A percentile compares a stretch with the other conserved stretches of the same genome.
Conservation (phyloP, 1,139 yeast genomes). For the Yarrowia galli region DNA sequence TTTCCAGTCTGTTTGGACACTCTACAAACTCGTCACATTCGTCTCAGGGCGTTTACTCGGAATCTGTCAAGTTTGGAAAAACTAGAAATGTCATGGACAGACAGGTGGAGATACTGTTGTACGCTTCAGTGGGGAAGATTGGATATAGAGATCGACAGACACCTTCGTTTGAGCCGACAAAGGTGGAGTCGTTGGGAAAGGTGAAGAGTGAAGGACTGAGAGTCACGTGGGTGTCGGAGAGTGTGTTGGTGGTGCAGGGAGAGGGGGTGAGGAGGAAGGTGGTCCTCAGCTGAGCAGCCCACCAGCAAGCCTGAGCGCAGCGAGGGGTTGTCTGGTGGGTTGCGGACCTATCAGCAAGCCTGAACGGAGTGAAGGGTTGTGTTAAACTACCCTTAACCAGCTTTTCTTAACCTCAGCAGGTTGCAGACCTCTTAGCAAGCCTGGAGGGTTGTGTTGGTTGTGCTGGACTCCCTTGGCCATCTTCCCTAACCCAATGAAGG, state of each 20-base stretch:
- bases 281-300: too few species aligned
- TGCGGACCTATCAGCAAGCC: background rate
- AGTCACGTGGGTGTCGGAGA: slow-evolving; percentile 12
- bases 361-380: background rate
- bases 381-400: too few species aligned
- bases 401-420: too few species aligned
- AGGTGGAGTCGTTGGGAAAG: slow-evolving; percentile 16
- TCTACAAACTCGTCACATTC: slow-evolving; percentile 1
- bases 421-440: background rate
- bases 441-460: background rate
- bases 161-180: slow-evolving; percentile 28
- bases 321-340: too few species aligned
- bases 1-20: slow-evolving; percentile 14
- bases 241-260: slow-evolving; percentile 4
- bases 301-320: background rate
- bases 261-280: slow-evolving; percentile 11
- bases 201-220: background rate
- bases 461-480: too few species aligned
- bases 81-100: slow-evolving; percentile 7
- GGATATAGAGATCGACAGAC: slow-evolving; percentile 31
- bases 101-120: slow-evolving; percentile 33
- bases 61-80: slow-evolving; percentile 28
- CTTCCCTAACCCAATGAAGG: too few species aligned
- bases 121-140: slow-evolving; percentile 19
- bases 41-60: slow-evolving; percentile 21